These are phyloP conservation scores for Areca catechu DNA, from an alignment of 176 grass and related monocot species.

Conservation along the genomic window DNA sequence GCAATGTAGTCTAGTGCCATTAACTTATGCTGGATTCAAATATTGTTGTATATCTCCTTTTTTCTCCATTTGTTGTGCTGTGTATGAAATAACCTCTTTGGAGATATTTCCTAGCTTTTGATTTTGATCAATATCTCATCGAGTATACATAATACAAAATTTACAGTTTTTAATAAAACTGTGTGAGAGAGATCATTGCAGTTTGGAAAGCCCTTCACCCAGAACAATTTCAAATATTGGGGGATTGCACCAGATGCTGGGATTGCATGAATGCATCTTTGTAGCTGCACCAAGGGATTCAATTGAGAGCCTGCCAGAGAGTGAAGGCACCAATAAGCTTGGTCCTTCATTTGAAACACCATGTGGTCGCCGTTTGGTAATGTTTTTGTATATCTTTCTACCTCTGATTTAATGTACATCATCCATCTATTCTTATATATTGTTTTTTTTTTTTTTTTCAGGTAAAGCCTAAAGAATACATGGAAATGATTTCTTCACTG, in stretches of 20 bases:
- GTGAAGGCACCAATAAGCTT: conserved; percentile 56
- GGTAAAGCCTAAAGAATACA: conserved; percentile 77
- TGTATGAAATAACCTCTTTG: no score
- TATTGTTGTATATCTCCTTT: no score
- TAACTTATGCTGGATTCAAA: no score
- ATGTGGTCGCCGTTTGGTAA: conserved; percentile 62
- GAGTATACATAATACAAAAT: no score
- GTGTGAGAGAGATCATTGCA: conserved; percentile 10
- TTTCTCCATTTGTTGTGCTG: no score
- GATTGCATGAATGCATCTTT: conserved; percentile 60
- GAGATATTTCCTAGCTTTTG: no score
- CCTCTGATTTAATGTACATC: background rate
- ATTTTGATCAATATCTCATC: no score
- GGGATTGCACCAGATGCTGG: conserved; percentile 60
- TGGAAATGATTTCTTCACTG: conserved; percentile 77
- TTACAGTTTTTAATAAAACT: no score
- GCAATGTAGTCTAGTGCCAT: no score
- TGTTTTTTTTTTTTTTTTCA: conserved; percentile 11
- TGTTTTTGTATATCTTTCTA: background rate
- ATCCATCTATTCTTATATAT: background rate
- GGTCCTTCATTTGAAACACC: conserved; percentile 90
- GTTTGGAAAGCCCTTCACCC: conserved; percentile 52
- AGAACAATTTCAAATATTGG: conserved; percentile 65
- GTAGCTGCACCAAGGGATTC: conserved; percentile 72
- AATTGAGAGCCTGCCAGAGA: conserved; percentile 64